Evolutionary conservation across 2,329 filamentous ascomycete genomes (phyloP).

Genomic region (Diaporthe caulivora): DNA sequence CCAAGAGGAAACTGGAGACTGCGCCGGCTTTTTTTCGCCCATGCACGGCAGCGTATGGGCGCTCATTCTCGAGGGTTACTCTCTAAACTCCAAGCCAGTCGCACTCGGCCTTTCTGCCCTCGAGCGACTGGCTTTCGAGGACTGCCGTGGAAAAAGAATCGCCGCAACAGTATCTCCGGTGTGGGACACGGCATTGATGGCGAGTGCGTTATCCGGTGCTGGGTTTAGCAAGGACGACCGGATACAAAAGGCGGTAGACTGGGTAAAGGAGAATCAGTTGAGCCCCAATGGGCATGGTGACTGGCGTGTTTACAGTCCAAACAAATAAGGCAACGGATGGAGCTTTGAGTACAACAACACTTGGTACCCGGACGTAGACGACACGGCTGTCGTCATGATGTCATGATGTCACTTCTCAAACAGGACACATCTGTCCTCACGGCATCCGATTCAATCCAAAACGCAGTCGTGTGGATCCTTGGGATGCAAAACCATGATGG

Average conservation of each 20-base stretch:
- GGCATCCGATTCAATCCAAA: neutral
- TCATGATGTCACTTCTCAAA: conserved; percentile 46
- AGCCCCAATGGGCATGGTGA: conserved; percentile 41
- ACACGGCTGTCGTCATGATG: conserved; percentile 49
- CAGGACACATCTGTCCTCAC: conserved; percentile 38
- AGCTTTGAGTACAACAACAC: conserved; percentile 50
- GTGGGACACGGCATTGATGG: neutral
- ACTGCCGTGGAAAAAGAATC: neutral
- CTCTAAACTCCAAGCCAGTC: neutral
- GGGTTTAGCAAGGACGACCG: neutral
- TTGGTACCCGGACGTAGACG: conserved; percentile 47
- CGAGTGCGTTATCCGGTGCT: neutral
- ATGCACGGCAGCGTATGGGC: neutral
- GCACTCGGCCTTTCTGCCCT: neutral
- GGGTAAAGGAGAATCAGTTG: neutral
- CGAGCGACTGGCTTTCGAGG: neutral
- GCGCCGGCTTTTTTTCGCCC: neutral
- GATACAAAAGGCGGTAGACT: neutral
- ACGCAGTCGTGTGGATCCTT: conserved; percentile 45
- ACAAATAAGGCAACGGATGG: conserved; percentile 44
- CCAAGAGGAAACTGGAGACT: neutral
- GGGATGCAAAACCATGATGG: conserved; percentile 53
- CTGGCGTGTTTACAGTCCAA: conserved; percentile 45
- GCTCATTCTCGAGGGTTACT: neutral
- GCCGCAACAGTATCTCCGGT: neutral